Evolutionary conservation across 202 grass and related monocot genomes (phyloP).

Genomic region (Cymbopogon flexuosus): DNA sequence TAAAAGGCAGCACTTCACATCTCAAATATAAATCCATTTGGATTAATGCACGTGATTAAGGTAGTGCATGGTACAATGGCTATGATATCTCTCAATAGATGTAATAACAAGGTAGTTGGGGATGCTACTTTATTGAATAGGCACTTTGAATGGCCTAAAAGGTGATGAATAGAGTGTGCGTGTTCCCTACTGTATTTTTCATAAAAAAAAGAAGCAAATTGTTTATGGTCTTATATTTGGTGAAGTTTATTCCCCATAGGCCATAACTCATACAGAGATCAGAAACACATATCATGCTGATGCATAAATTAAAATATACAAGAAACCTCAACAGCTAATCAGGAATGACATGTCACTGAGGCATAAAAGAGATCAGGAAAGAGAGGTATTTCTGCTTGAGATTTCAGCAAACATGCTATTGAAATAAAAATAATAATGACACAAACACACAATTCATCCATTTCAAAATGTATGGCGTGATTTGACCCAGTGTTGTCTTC

Average conservation of each 20-base stretch:
- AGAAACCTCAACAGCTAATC: neutral
- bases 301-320: constrained; percentile 10
- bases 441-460: neutral
- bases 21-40: neutral
- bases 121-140: neutral
- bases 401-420: neutral
- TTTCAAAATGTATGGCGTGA: neutral
- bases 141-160: neutral
- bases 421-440: constrained; percentile 21
- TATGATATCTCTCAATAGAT: neutral
- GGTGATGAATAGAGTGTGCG: neutral
- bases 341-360: neutral
- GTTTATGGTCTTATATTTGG: neutral
- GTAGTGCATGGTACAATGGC: neutral
- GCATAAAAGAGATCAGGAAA: constrained; percentile 1
- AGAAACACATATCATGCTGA: neutral
- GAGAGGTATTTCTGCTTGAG: constrained; percentile 8
- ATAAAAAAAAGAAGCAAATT: neutral
- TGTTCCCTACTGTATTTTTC: neutral
- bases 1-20: neutral
- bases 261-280: neutral
- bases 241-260: neutral
- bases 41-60: neutral
- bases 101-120: neutral
- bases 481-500: neutral